A percentile compares a stretch with the other conserved stretches of the same genome.
phyloP scores from a whole-genome alignment of 164 flowering plant species.

The Vitis riparia region DNA sequence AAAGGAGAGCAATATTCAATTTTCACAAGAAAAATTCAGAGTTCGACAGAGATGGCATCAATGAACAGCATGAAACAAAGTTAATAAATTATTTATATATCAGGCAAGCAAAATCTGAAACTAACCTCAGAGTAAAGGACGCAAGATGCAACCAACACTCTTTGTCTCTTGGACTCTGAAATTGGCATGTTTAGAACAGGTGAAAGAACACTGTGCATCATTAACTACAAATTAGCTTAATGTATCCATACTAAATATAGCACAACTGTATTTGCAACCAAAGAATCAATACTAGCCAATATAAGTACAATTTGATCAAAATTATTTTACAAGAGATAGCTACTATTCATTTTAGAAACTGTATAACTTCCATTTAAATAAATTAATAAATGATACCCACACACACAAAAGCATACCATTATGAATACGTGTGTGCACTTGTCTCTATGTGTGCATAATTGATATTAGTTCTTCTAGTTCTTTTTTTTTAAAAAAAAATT shows the following conservation, averaged over 20 bases:
- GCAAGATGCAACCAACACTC: conserved; percentile 96
- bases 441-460: too few relatives aligned
- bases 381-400: too few relatives aligned
- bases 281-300: background rate
- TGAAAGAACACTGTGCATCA: conserved; percentile 84
- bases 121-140: conserved; percentile 96
- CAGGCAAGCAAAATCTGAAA: conserved; percentile 7
- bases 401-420: too few relatives aligned
- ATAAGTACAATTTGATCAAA: background rate
- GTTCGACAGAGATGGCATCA: background rate
- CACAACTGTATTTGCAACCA: too few relatives aligned
- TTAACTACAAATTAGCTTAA: conserved; percentile 14
- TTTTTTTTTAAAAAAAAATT: too few relatives aligned
- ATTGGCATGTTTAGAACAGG: conserved; percentile 96
- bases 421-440: too few relatives aligned
- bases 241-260: background rate
- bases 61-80: background rate
- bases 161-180: conserved; percentile 94
- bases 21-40: background rate
- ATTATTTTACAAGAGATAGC: too few relatives aligned
- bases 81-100: background rate
- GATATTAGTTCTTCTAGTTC: too few relatives aligned
- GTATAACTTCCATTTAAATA: too few relatives aligned
- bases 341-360: too few relatives aligned
- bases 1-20: background rate